These are phyloP conservation scores for Kappamyces sp. DNA, from an alignment of 192 early-diverging fungal genomes.

Conservation along the genomic window DNA sequence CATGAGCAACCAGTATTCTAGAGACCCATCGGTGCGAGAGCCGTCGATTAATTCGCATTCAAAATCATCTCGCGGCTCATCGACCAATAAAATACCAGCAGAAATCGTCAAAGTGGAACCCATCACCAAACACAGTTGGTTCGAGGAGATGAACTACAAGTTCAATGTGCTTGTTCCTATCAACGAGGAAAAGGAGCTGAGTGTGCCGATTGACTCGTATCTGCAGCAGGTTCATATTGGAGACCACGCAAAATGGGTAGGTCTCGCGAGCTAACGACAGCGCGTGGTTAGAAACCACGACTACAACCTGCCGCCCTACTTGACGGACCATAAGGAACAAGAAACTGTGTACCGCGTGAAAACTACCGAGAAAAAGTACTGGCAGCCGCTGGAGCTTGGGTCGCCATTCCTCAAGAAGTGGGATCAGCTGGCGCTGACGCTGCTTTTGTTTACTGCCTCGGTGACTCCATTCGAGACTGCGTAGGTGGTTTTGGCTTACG, in stretches of 20 bases:
- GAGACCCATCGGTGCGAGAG: too few relatives aligned
- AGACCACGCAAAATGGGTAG: slow-evolving; percentile 23
- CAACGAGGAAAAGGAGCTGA: slow-evolving; percentile 32
- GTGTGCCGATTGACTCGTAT: slow-evolving; percentile 33
- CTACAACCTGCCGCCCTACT: slow-evolving; percentile 33
- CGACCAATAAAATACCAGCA: too few relatives aligned
- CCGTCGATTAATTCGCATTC: too few relatives aligned
- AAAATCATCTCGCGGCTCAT: too few relatives aligned
- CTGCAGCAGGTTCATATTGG: slow-evolving; percentile 41
- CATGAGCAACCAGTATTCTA: too few relatives aligned
- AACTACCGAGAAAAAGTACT: slow-evolving; percentile 16
- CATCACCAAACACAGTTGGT: slow-evolving; percentile 18
- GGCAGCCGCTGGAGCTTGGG: slow-evolving; percentile 31
- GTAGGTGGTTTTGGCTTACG: slow-evolving; percentile 25
- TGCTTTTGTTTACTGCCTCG: slow-evolving; percentile 47
- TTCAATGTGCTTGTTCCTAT: slow-evolving; percentile 41
- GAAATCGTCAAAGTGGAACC: slow-evolving; percentile 12
- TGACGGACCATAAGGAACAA: slow-evolving; percentile 24
- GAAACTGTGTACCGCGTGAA: slow-evolving; percentile 30
- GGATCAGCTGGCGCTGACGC: slow-evolving; percentile 40
- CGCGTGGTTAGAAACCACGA: slow-evolving; percentile 30
- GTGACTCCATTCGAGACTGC: slow-evolving; percentile 50
- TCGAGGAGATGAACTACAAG: slow-evolving; percentile 37
- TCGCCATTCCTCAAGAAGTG: slow-evolving; percentile 37
- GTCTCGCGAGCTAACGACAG: too few relatives aligned